phyloP scores from a whole-genome alignment of 2,329 filamentous ascomycete species.

The Venturia nashicola region DNA sequence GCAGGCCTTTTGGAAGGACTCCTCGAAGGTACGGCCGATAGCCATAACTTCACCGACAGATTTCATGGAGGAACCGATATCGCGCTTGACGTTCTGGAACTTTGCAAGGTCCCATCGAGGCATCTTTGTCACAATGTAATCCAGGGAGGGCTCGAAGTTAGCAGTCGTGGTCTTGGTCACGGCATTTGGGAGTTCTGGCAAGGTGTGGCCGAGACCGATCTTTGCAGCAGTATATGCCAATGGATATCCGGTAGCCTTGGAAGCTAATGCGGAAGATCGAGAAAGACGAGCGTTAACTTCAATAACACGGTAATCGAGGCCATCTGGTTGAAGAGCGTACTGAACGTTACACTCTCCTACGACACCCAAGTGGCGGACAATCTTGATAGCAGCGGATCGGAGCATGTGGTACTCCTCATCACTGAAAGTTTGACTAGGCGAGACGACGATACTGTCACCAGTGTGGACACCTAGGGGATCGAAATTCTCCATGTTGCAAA shows the following conservation, averaged over 20 bases:
- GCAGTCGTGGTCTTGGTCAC: constrained; percentile 98
- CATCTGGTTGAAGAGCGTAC: constrained; percentile 92
- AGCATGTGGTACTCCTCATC: constrained; percentile 99
- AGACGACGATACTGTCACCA: constrained; percentile 96
- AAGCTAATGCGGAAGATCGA: constrained; percentile 89
- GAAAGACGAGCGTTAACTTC: constrained; percentile 98
- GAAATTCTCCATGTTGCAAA: constrained; percentile 99
- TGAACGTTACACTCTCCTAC: constrained; percentile 98
- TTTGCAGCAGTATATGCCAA: constrained; percentile 96
- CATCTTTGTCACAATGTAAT: constrained; percentile 98
- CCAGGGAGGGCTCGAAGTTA: constrained; percentile 94
- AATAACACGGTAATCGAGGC: constrained; percentile 95
- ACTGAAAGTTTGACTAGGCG: constrained; percentile 89
- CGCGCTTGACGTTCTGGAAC: constrained; percentile 96
- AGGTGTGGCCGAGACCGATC: constrained; percentile 89
- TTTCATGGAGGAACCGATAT: constrained; percentile 98
- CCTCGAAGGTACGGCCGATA: constrained; percentile 95
- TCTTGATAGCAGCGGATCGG: constrained; percentile 93
- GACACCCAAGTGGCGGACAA: constrained; percentile 90
- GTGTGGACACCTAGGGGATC: constrained; percentile 96
- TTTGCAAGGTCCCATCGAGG: constrained; percentile 97
- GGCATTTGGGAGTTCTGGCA: constrained; percentile 92
- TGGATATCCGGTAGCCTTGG: constrained; percentile 95
- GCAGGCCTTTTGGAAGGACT: constrained; percentile 98
- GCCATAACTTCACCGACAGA: constrained; percentile 99